phyloP scores from a whole-genome alignment of 768 basidiomycete genomes.

The Postia placenta region DNA sequence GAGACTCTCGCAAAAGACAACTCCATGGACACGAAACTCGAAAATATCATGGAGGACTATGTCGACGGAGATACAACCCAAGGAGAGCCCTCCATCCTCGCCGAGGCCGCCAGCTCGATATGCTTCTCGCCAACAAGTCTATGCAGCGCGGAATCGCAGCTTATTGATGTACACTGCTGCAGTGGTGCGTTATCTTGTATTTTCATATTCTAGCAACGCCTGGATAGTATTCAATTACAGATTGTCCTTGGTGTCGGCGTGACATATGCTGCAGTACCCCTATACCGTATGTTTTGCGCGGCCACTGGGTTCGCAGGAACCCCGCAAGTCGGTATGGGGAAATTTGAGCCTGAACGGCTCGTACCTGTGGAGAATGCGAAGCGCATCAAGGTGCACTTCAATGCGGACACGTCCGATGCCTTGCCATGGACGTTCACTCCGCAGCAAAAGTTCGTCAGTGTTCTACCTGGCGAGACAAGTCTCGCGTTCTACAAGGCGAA shows the following conservation, averaged over 20 bases:
- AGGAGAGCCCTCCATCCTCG: slow-evolving; percentile 5
- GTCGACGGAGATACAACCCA: slow-evolving; percentile 11
- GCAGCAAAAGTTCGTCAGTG: slow-evolving; percentile 83
- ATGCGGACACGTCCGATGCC: slow-evolving; percentile 83
- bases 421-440: slow-evolving; percentile 93
- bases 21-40: not conserved
- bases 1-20: not conserved
- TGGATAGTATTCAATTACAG: slow-evolving; percentile 30
- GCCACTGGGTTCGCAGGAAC: slow-evolving; percentile 97
- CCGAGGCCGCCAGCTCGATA: slow-evolving; percentile 19
- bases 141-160: slow-evolving; percentile 60
- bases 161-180: slow-evolving; percentile 83
- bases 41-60: slow-evolving; percentile 8
- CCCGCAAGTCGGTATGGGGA: slow-evolving; percentile 81
- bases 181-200: slow-evolving; percentile 44
- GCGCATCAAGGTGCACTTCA: slow-evolving; percentile 92
- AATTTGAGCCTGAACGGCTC: slow-evolving; percentile 80
- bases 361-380: slow-evolving; percentile 62
- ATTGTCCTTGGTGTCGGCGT: slow-evolving; percentile 74
- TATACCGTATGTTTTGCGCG: slow-evolving; percentile 97
- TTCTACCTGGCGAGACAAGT: slow-evolving; percentile 93
- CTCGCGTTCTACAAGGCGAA: slow-evolving; percentile 94
- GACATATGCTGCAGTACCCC: slow-evolving; percentile 95
- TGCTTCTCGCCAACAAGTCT: slow-evolving; percentile 33
- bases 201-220: not conserved